These are phyloP conservation scores for Incumbomyces delicatus DNA, from an alignment of 2,329 filamentous ascomycete genomes.

Conservation along the genomic window DNA sequence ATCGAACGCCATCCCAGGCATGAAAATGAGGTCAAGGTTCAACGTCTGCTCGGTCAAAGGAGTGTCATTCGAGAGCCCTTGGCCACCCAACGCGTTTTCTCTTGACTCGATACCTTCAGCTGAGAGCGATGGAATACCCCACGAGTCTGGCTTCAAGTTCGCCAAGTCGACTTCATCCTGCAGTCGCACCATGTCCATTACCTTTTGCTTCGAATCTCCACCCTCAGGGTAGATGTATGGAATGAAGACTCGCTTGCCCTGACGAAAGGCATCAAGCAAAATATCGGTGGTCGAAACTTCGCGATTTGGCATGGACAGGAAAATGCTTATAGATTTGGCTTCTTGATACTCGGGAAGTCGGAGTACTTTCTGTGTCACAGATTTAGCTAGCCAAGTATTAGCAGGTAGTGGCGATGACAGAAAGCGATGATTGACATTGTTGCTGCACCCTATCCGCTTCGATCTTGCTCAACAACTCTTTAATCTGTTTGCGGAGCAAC, in stretches of 20 bases:
- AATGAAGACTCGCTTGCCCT: conserved; percentile 79
- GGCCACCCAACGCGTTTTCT: conserved; percentile 62
- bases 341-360: conserved; percentile 63
- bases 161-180: conserved; percentile 66
- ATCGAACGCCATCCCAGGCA: conserved; percentile 93
- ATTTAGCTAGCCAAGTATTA: conserved; percentile 43
- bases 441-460: conserved; percentile 13
- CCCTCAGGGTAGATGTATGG: conserved; percentile 63
- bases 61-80: conserved; percentile 14
- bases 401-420: too few species aligned
- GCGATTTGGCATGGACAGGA: conserved; percentile 81
- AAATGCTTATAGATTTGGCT: conserved; percentile 70
- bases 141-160: conserved; percentile 64
- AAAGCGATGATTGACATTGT: conserved; percentile 14
- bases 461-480: conserved; percentile 12
- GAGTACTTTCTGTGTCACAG: conserved; percentile 55
- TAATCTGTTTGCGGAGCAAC: conserved; percentile 17
- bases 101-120: conserved; percentile 54
- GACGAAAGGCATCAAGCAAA: conserved; percentile 65
- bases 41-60: conserved; percentile 21
- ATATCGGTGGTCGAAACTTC: conserved; percentile 80
- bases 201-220: conserved; percentile 44
- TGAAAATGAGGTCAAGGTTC: conserved; percentile 72
- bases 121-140: conserved; percentile 87
- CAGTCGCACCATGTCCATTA: conserved; percentile 94